Conservation (phyloP, 306 rosid genomes). For the Astragalus membranaceus region DNA sequence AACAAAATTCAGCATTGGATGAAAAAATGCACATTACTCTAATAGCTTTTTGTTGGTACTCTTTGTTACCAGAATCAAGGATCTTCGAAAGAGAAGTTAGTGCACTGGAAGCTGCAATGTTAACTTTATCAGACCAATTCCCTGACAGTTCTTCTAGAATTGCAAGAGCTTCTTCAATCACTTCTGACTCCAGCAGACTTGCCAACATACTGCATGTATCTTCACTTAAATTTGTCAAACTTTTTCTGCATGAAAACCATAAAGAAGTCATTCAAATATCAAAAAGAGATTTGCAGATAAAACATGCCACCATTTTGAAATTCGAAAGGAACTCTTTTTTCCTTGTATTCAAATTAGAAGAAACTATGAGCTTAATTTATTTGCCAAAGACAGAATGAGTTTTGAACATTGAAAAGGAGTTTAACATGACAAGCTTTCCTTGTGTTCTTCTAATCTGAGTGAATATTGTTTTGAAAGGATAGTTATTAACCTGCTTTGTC, state of each 20-base stretch:
- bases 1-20: constrained; percentile 29
- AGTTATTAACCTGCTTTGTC: not conserved
- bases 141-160: constrained; percentile 53
- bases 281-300: not conserved
- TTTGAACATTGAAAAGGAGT: not conserved
- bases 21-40: constrained; percentile 53
- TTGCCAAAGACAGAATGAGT: not conserved
- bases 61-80: constrained; percentile 45
- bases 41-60: constrained; percentile 42
- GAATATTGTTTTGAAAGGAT: not conserved
- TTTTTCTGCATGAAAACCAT: constrained; percentile 42
- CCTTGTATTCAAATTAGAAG: constrained; percentile 7
- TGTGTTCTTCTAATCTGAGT: not conserved
- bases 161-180: constrained; percentile 56
- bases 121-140: constrained; percentile 26
- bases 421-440: not conserved
- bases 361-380: not conserved
- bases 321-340: not conserved
- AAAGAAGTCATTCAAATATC: constrained; percentile 7
- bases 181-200: constrained; percentile 51
- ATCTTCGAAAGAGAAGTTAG: constrained; percentile 39
- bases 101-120: constrained; percentile 36
- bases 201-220: constrained; percentile 45
- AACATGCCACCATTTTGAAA: not conserved
- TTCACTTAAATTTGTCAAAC: constrained; percentile 34